Evolutionary conservation across 2,329 filamentous ascomycete species (phyloP).

Genomic region (Diaporthe vexans): DNA sequence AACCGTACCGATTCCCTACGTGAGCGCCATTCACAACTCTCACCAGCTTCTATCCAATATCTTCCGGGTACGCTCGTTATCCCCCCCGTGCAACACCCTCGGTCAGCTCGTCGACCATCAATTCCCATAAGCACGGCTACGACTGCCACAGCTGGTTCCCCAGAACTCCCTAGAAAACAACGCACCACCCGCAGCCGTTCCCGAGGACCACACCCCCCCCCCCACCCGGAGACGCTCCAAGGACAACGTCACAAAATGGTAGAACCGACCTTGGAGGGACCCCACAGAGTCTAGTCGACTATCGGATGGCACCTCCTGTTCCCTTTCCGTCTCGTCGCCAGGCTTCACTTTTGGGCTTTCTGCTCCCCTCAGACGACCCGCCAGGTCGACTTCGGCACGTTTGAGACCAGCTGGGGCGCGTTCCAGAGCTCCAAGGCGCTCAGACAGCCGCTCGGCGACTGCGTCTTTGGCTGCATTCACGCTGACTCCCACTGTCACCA

Average conservation of each 20-base stretch:
- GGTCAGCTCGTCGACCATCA: constrained; percentile 15
- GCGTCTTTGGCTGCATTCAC: constrained; percentile 25
- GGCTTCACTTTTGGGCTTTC: constrained; percentile 4
- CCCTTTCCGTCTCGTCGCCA: constrained; percentile 4
- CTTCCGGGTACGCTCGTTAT: constrained; percentile 11
- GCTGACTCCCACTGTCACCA: constrained; percentile 13
- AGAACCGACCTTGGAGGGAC: not conserved
- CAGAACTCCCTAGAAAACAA: not conserved
- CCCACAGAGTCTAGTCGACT: constrained; percentile 3
- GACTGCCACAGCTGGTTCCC: constrained; percentile 2
- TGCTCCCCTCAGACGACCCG: constrained; percentile 21
- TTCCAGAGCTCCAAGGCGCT: constrained; percentile 23
- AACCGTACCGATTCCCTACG: not conserved
- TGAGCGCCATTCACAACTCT: not conserved
- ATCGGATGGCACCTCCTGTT: constrained; percentile 6
- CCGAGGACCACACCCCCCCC: too few relatives aligned
- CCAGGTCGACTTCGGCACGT: constrained; percentile 5
- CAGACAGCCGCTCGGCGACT: constrained; percentile 13
- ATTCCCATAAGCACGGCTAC: constrained; percentile 13
- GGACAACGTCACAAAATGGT: not conserved
- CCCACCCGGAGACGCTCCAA: not conserved
- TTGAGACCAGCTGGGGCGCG: constrained; percentile 8
- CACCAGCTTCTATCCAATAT: constrained; percentile 13
- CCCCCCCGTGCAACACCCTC: not conserved
- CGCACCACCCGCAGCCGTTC: not conserved